Evolutionary conservation across 345 rosid genomes (phyloP).

Genomic region (Sisymbrium irio): DNA sequence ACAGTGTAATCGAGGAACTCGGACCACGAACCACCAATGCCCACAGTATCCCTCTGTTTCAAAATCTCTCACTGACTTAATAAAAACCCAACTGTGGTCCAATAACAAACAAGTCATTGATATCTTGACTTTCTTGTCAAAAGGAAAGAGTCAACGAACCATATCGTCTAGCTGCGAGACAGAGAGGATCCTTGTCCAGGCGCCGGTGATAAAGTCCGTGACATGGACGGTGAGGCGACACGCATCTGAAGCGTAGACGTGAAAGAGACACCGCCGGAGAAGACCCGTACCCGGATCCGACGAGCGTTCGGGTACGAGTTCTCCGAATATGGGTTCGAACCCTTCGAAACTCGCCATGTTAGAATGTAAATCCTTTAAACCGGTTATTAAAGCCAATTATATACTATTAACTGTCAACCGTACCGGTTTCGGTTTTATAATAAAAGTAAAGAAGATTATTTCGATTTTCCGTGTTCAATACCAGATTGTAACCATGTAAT

Average conservation of each 20-base stretch:
- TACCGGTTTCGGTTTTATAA: background rate
- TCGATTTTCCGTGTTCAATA: background rate
- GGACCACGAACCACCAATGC: slow-evolving; percentile 84
- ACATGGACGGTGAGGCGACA: slow-evolving; percentile 51
- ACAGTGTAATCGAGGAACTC: slow-evolving; percentile 70
- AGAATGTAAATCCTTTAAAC: background rate
- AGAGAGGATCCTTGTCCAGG: slow-evolving; percentile 68
- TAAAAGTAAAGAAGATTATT: background rate
- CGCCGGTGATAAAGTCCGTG: slow-evolving; percentile 56
- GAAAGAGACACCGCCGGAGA: slow-evolving; percentile 55
- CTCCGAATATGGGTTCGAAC: slow-evolving; percentile 65
- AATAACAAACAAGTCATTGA: background rate
- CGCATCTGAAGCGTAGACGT: slow-evolving; percentile 65
- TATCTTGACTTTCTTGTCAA: background rate
- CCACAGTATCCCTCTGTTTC: slow-evolving; percentile 74
- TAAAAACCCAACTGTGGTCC: too few relatives aligned
- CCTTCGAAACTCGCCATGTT: slow-evolving; percentile 42
- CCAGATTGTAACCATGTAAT: background rate
- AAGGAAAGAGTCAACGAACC: slow-evolving; percentile 37
- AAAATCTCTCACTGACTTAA: background rate
- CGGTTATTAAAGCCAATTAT: background rate
- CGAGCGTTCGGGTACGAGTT: slow-evolving; percentile 53
- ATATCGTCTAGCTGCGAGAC: slow-evolving; percentile 74
- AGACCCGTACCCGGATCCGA: slow-evolving; percentile 34
- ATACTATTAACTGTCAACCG: too few relatives aligned